Evolutionary conservation across 352 stramenopile genomes (phyloP).

Genomic region (Pythium sp.): DNA sequence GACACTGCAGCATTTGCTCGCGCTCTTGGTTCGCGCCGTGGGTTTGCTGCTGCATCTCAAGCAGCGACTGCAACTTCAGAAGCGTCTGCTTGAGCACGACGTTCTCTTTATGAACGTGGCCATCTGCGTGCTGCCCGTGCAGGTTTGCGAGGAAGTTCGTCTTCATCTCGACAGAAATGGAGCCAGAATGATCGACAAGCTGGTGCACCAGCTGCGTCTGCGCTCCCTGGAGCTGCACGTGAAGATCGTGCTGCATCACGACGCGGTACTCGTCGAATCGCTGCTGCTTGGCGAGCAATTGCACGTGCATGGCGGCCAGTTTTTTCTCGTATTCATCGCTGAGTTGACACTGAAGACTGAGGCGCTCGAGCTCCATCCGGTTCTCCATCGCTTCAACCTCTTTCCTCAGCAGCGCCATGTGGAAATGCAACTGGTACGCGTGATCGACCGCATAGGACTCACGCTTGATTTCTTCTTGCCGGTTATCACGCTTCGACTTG

Average conservation of each 20-base stretch:
- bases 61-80: conserved; percentile 61
- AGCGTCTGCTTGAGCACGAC: conserved; percentile 63
- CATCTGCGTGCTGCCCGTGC: conserved; percentile 36
- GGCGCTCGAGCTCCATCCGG: conserved; percentile 36
- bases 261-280: conserved; percentile 65
- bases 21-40: conserved; percentile 36
- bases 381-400: conserved; percentile 25
- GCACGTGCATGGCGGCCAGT: conserved; percentile 43
- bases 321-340: conserved; percentile 55
- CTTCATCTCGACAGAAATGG: conserved; percentile 55
- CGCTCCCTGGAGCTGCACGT: conserved; percentile 47
- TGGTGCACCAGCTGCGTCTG: conserved; percentile 56
- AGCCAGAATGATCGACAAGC: conserved; percentile 54
- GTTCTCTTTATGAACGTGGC: conserved; percentile 60
- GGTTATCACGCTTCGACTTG: conserved; percentile 4
- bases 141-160: conserved; percentile 41
- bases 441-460: conserved; percentile 44
- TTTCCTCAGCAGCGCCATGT: conserved; percentile 32
- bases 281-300: conserved; percentile 53
- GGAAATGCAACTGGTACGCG: conserved; percentile 42
- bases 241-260: conserved; percentile 59
- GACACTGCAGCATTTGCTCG: conserved; percentile 32
- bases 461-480: conserved; percentile 34
- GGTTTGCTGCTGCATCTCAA: conserved; percentile 58
- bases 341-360: conserved; percentile 43